Base-by-base conservation (phyloP, 2,329 filamentous ascomycete species). In the Arthrobotrys sinensis region DNA sequence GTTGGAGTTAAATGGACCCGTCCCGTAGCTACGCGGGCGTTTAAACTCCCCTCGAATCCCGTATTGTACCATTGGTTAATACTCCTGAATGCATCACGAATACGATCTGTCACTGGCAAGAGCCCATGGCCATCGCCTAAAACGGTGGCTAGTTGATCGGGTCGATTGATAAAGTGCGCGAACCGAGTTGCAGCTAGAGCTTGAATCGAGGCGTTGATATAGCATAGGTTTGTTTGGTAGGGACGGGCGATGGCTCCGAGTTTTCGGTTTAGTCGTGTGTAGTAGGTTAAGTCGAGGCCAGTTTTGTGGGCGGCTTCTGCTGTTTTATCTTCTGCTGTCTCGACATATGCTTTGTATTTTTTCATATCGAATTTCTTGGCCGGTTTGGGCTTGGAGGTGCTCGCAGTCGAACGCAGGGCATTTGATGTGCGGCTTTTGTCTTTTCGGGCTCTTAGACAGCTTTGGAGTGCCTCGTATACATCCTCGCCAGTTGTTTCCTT, bases 181-280 rank as follows among this genome's bases (percentile, higher is more conserved):
- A 65, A 72, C 0, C 68, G 46, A 1, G 68, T 72, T 2, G 60
- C 55, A 5, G 53, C 68, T 8, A 73, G 50, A 10, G 60, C 69
- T 43, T 73, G 69, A 3, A 66, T 24, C 3, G n/a, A n/a, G 10
- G 69, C 46, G 28, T 73, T 73, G 36, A 73, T 55, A 21, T 73
- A 73, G 38, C 69, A 73, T 3, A 73, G 69, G 28, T 73, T 73
- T 11, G 36, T 0, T 3, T 1, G 3, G 12, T 16, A 32, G 2
- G 69, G 36, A 11, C 19, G 12, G 14, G 60, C 69, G 36, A 73
- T 64, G 16, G 48, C 36, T 3, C 69, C 69, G 19, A 72, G 8
- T 38, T 72, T 72, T 1, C n/a, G 6, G 21, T 0, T 57, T 36
- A 16, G 12, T 3, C 68, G 60, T 7, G 38, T 34, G 28, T 65